phyloP scores from a whole-genome alignment of 352 stramenopile genomes.

The Phytophthora constricta region DNA sequence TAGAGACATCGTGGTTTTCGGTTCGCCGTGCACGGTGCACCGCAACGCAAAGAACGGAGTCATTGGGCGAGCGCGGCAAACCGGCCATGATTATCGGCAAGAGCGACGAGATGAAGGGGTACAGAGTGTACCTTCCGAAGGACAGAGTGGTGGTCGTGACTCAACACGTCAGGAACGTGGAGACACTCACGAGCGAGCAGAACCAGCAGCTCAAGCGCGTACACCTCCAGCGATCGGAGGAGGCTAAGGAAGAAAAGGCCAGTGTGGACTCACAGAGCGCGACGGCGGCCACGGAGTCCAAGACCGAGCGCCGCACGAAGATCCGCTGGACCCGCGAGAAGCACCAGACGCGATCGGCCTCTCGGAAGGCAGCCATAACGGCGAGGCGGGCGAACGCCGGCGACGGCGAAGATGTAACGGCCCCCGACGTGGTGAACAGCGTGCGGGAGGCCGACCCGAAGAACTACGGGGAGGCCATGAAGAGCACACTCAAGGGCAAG shows the following conservation, averaged over 20 bases:
- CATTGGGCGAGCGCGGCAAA: constrained; percentile 4
- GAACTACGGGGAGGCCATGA: constrained; percentile 23
- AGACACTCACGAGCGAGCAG: not conserved
- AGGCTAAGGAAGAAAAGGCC: constrained; percentile 15
- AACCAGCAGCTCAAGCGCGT: constrained; percentile 4
- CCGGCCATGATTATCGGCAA: constrained; percentile 13
- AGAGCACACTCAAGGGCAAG: constrained; percentile 1
- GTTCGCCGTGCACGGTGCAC: constrained; percentile 16
- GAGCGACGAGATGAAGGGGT: constrained; percentile 25
- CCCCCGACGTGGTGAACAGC: constrained; percentile 5
- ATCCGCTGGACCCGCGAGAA: constrained; percentile 21
- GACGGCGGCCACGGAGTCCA: not conserved
- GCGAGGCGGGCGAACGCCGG: not conserved
- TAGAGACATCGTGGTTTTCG: constrained; percentile 21
- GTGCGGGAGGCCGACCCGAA: constrained; percentile 10
- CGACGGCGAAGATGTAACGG: not conserved
- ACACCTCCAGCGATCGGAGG: constrained; percentile 3
- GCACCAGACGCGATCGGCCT: constrained; percentile 33
- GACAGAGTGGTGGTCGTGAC: constrained; percentile 8
- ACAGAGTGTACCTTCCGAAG: constrained; percentile 14
- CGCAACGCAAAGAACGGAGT: constrained; percentile 16
- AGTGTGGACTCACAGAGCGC: not conserved
- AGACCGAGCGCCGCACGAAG: constrained; percentile 1
- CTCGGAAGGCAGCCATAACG: too few species aligned
- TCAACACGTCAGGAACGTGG: constrained; percentile 11